Base-by-base conservation (phyloP, 306 rosid genomes). In the apple (Malus domestica) region DNA sequence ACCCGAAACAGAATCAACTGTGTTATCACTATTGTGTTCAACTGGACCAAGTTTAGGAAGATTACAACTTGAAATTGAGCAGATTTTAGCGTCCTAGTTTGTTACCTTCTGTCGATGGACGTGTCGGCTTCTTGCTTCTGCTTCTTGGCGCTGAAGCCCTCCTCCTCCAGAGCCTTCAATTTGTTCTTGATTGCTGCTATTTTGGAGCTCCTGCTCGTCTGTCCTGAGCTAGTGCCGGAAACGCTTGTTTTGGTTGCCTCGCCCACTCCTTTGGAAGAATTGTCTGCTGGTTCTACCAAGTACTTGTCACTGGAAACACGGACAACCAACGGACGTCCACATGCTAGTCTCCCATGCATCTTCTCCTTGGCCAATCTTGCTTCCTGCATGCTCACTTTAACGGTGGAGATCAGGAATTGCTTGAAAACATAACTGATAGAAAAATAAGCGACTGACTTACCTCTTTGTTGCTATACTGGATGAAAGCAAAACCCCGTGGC, bases 331-430 rank as follows among this genome's bases (percentile, higher is more conserved):
- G 97, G 97, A 54, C 99, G 89, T 66, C 99, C 91, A 35, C 96
- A 83, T 44, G 96, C 99, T 72, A 95, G 75, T 86, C 83, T 88
- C 23, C 99, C 97, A 10, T 95, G 97, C 99, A 95, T 90, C 83
- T 92, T 95, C 92, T 90, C 97, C 95, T 88, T 88, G 84, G 99
- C 99, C 80, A 92, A 72, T 88, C 84, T 79, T 33, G 97, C 97
- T 88, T 95, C 99, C 97, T 95, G 96, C 99, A 86, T 92, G 69
- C 97, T 92, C 97, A 89, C 99, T 95, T 95, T 92, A 95, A 87
- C 22, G 40, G 81, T 82, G 87, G 87, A 88, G 87, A 90, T 95
- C 88, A 95, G 92, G 76, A 80, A 77, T 58, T 87, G 89, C 87
- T 71, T 79, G 74, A 66, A 77, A 77, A 59, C 52, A 8, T 25